Base-by-base conservation (phyloP, 2,329 filamentous ascomycete species). In the Colletotrichum salicis region DNA sequence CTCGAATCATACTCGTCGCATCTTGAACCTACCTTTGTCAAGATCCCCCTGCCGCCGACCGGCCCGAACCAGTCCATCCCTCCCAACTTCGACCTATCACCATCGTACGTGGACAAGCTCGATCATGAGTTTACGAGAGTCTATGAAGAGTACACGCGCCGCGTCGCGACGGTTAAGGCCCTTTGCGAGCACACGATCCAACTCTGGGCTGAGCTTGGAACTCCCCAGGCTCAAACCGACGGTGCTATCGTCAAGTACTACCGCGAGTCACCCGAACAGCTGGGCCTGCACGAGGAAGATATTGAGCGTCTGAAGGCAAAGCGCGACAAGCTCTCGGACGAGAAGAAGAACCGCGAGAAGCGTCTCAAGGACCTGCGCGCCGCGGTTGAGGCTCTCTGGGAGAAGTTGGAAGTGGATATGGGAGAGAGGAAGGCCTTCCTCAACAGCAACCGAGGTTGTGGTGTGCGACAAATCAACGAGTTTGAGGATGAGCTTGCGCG, bases 1-100 rank as follows among this genome's bases (percentile, higher is more conserved):
- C 91, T 99, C 62, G 93, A 97, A 80, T 98, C 96, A 5, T 99
- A 98, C 81, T 97, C 96, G 1, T 97, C 94, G 11, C 96, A 98
- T 80, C 93, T 99, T 58, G 96, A 99, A 81, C 86, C 94, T 12
- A 92, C 92, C 2, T 98, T 98, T 80, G 89, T 98, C 75, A 90
- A 92, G 78, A 91, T 98, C 78, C 89, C 92, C 52, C 89, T 99
- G 7, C 96, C 96, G 1, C 96, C 96, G 0, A 95, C 93, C 3
- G 90, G 89, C 1, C 90, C 92, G 5, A 93, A 94, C 75, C 90
- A 94, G 57, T 91, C 91, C 13, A 87, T 97, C 51, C 90, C 95
- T 1, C 90, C 94, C 3, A 93, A 88, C 64, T 98, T 99, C 80
- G 95, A 98, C 78, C 90, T 99, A n/a, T 98, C 96, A 0, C 91